Conservation (phyloP, 148 eudicot genomes). For the Nyssa sinensis region DNA sequence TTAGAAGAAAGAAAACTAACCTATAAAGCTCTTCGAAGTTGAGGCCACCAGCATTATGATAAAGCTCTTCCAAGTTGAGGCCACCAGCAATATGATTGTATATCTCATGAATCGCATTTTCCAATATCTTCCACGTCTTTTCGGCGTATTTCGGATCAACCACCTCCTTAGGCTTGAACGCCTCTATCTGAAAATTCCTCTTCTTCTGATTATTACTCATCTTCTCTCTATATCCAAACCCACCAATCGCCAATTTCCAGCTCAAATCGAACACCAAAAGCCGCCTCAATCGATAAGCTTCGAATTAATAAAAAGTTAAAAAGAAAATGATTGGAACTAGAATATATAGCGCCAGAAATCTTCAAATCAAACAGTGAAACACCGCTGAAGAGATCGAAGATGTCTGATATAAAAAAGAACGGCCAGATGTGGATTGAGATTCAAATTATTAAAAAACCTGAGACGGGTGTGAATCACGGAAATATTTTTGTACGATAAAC, state of each 20-base stretch:
- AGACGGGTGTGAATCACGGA: background rate
- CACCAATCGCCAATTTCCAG: background rate
- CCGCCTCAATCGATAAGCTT: background rate
- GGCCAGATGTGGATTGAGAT: background rate
- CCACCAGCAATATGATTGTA: too few relatives aligned
- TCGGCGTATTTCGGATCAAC: slow-evolving; percentile 86
- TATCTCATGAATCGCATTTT: slow-evolving; percentile 78
- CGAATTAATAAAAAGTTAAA: background rate
- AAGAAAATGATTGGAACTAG: background rate
- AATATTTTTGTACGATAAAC: too few relatives aligned
- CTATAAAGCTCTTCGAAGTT: slow-evolving; percentile 83
- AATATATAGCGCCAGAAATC: background rate
- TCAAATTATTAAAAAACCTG: too few relatives aligned
- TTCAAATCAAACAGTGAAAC: background rate
- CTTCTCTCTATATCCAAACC: slow-evolving; percentile 1
- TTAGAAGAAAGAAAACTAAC: slow-evolving; percentile 36
- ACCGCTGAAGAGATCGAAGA: background rate
- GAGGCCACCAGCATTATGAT: slow-evolving; percentile 72
- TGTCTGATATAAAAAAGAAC: too few relatives aligned
- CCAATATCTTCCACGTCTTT: slow-evolving; percentile 78
- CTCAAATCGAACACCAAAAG: slow-evolving; percentile 1
- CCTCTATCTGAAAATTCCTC: slow-evolving; percentile 75
- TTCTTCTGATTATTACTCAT: slow-evolving; percentile 60
- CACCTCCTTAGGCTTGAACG: slow-evolving; percentile 71
- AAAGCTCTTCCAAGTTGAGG: too few relatives aligned